Percentiles rank a stretch among this genome's conserved stretches.
phyloP scores from a whole-genome alignment of 139 green algal genomes.

The Chlamydomonas asymmetrica region DNA sequence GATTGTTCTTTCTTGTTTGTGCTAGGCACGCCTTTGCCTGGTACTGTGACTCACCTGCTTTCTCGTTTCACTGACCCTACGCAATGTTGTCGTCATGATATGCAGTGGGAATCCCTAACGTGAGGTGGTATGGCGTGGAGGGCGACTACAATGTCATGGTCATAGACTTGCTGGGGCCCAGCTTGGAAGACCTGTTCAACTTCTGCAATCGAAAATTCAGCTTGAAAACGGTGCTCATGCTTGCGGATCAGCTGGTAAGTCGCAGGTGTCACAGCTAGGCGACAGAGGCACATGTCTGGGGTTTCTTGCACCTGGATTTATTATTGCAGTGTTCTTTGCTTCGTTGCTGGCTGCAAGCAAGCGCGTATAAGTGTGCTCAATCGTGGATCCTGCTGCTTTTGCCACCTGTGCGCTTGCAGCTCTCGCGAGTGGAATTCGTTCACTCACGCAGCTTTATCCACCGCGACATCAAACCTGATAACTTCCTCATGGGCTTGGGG shows the following conservation, averaged over 20 bases:
- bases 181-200: constrained; percentile 99
- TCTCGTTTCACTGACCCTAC: not conserved
- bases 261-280: not conserved
- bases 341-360: too few relatives aligned
- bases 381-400: not conserved
- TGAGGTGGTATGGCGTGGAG: constrained; percentile 98
- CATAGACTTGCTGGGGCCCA: constrained; percentile 95
- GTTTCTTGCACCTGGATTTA: not conserved
- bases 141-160: constrained; percentile 99
- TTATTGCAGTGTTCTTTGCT: too few relatives aligned
- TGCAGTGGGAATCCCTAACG: constrained; percentile 97
- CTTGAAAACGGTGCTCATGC: constrained; percentile 99
- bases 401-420: constrained; percentile 48
- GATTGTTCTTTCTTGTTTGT: not conserved
- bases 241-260: constrained; percentile 96
- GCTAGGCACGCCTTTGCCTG: not conserved
- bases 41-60: not conserved
- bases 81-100: too few relatives aligned
- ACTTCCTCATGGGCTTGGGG: constrained; percentile 88
- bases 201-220: constrained; percentile 98
- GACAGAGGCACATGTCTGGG: not conserved
- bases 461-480: constrained; percentile 83
- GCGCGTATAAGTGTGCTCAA: not conserved
- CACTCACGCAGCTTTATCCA: constrained; percentile 98
- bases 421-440: constrained; percentile 96